Percentiles rank a stretch among this genome's conserved stretches.
phyloP scores from a whole-genome alignment of 192 early-diverging fungal species.

The Phycomyces blakesleeanus region DNA sequence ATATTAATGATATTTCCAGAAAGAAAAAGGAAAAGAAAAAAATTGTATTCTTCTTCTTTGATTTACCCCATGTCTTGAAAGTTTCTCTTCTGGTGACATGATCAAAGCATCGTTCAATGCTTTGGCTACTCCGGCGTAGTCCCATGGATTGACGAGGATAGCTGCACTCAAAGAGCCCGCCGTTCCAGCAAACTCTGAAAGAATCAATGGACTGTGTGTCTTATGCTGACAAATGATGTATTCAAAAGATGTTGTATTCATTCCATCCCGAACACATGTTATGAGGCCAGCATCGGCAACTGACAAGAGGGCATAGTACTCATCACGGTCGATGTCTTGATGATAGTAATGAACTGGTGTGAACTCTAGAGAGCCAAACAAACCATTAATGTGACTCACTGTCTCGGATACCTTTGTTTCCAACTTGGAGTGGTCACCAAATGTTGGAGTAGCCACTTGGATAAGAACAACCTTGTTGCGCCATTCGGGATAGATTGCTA shows the following conservation, averaged over 20 bases:
- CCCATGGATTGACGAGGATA: slow-evolving; percentile 86
- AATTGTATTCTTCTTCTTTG: neutral
- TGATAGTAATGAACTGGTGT: slow-evolving; percentile 93
- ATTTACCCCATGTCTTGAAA: slow-evolving; percentile 45
- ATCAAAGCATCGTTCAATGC: slow-evolving; percentile 72
- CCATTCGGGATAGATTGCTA: slow-evolving; percentile 89
- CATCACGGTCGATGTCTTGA: slow-evolving; percentile 90
- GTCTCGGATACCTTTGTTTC: slow-evolving; percentile 87
- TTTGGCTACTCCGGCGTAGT: slow-evolving; percentile 74
- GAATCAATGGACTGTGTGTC: slow-evolving; percentile 74
- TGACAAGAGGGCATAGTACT: slow-evolving; percentile 92
- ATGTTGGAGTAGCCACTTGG: slow-evolving; percentile 90
- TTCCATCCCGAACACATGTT: slow-evolving; percentile 92
- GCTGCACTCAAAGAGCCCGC: slow-evolving; percentile 78
- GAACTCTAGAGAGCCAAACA: slow-evolving; percentile 90
- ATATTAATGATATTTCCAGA: neutral
- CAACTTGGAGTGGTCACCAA: slow-evolving; percentile 60
- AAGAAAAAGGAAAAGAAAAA: neutral
- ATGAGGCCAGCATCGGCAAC: slow-evolving; percentile 95
- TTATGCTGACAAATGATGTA: slow-evolving; percentile 93
- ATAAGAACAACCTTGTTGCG: slow-evolving; percentile 87
- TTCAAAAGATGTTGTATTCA: slow-evolving; percentile 96
- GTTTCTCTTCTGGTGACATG: slow-evolving; percentile 61
- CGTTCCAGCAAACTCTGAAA: slow-evolving; percentile 97
- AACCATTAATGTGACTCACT: slow-evolving; percentile 90